Percentiles rank a stretch among this genome's conserved stretches.
These are phyloP conservation scores for Termitomyces sp. DNA, from an alignment of 768 basidiomycete species.

Conservation along the genomic window DNA sequence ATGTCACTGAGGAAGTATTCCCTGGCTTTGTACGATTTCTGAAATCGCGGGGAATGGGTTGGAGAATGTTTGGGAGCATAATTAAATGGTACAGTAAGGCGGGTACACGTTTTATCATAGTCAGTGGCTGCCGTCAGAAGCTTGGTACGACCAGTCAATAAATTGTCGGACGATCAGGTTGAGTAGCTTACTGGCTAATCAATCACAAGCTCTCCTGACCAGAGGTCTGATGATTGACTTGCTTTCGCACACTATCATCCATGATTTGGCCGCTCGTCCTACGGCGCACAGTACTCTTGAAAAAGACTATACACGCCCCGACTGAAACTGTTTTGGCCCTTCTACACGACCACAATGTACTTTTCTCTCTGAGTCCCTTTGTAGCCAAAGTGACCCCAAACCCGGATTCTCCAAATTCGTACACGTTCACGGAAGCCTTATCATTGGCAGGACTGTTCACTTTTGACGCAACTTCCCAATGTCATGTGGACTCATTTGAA, in stretches of 20 bases:
- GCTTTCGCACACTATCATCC: neutral
- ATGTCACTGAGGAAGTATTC: constrained; percentile 53
- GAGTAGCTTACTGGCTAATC: no score
- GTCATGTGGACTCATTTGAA: neutral
- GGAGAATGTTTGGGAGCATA: constrained; percentile 36
- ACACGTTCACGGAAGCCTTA: neutral
- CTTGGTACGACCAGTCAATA: neutral
- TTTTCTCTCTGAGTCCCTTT: neutral
- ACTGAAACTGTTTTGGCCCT: neutral
- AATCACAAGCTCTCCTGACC: neutral
- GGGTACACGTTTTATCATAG: constrained; percentile 47
- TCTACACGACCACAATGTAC: neutral
- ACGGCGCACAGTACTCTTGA: neutral
- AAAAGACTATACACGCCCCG: neutral
- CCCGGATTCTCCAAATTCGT: neutral
- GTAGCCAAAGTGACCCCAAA: neutral
- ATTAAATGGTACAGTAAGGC: constrained; percentile 28
- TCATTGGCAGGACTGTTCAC: neutral
- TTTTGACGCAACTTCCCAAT: neutral
- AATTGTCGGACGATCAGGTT: neutral
- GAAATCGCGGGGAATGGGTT: constrained; percentile 31
- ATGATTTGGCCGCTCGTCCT: neutral
- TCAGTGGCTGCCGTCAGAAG: constrained; percentile 23
- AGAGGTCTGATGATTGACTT: neutral
- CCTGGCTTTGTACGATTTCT: constrained; percentile 51